These are phyloP conservation scores for Diaporthe sp. DNA, from an alignment of 2,329 filamentous ascomycete genomes.

Conservation along the genomic window DNA sequence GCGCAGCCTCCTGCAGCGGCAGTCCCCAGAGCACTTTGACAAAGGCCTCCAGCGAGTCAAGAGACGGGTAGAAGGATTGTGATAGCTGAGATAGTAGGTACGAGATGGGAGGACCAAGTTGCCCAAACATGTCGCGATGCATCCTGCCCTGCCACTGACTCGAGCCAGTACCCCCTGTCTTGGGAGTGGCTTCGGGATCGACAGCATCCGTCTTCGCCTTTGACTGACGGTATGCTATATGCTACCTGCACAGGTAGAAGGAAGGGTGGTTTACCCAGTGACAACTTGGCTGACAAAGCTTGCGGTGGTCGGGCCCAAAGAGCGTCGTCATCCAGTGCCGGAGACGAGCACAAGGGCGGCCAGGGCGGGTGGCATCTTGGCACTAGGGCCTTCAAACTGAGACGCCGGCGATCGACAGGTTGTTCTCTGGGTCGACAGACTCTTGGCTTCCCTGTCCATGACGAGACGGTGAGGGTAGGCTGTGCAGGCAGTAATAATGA, in stretches of 20 bases:
- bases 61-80: not conserved
- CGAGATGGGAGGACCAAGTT: constrained; percentile 1
- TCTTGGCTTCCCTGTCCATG: constrained; percentile 21
- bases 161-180: constrained; percentile 10
- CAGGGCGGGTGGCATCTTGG: constrained; percentile 14
- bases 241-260: not conserved
- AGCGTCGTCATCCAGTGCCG: constrained; percentile 18
- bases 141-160: constrained; percentile 11
- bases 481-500: not conserved
- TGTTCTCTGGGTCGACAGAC: not conserved
- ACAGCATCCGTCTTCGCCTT: constrained; percentile 10
- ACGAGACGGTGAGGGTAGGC: not conserved
- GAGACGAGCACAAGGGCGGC: not conserved
- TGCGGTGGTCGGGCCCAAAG: not conserved
- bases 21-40: not conserved
- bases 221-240: not conserved
- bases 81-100: not conserved
- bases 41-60: not conserved
- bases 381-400: constrained; percentile 24
- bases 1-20: not conserved
- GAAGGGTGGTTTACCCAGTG: not conserved
- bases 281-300: constrained; percentile 4
- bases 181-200: constrained; percentile 23
- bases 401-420: constrained; percentile 7
- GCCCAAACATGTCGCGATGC: constrained; percentile 19